Evolutionary conservation across 331 rosid genomes (phyloP).

Genomic region (Cydonia oblonga): DNA sequence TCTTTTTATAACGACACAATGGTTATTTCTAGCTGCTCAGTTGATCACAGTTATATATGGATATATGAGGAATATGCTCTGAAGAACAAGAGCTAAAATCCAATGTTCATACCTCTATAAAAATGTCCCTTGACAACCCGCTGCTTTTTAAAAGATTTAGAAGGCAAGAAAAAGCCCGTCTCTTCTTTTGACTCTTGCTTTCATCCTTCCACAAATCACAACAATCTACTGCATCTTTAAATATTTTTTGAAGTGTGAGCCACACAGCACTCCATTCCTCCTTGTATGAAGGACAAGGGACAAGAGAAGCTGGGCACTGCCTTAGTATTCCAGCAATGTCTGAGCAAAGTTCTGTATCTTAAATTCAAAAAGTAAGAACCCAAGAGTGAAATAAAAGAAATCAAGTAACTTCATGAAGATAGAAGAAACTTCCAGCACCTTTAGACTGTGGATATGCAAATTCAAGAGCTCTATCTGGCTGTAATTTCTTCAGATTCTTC

Average conservation of each 20-base stretch:
- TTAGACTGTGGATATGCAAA: slow-evolving; percentile 10
- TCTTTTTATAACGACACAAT: neutral
- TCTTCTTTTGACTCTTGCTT: slow-evolving; percentile 56
- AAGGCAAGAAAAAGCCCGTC: slow-evolving; percentile 62
- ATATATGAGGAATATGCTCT: neutral
- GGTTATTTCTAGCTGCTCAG: neutral
- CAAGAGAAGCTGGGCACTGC: slow-evolving; percentile 27
- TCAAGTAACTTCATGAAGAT: neutral
- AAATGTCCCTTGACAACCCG: slow-evolving; percentile 64
- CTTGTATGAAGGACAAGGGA: slow-evolving; percentile 9
- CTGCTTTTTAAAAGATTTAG: slow-evolving; percentile 56
- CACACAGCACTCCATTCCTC: slow-evolving; percentile 57
- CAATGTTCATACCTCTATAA: slow-evolving; percentile 30
- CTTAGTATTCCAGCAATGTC: slow-evolving; percentile 22
- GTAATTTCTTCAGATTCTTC: slow-evolving; percentile 29
- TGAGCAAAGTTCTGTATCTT: slow-evolving; percentile 14
- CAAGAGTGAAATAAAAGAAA: slow-evolving; percentile 2
- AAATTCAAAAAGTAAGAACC: neutral
- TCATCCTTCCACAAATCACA: slow-evolving; percentile 64
- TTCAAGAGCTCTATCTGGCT: slow-evolving; percentile 15
- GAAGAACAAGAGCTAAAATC: slow-evolving; percentile 1
- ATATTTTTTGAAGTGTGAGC: slow-evolving; percentile 43
- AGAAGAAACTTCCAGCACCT: slow-evolving; percentile 23
- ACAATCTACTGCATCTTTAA: slow-evolving; percentile 31
- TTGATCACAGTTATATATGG: neutral